phyloP scores from a whole-genome alignment of 2,329 filamentous ascomycete genomes.

The Penicillium palitans region DNA sequence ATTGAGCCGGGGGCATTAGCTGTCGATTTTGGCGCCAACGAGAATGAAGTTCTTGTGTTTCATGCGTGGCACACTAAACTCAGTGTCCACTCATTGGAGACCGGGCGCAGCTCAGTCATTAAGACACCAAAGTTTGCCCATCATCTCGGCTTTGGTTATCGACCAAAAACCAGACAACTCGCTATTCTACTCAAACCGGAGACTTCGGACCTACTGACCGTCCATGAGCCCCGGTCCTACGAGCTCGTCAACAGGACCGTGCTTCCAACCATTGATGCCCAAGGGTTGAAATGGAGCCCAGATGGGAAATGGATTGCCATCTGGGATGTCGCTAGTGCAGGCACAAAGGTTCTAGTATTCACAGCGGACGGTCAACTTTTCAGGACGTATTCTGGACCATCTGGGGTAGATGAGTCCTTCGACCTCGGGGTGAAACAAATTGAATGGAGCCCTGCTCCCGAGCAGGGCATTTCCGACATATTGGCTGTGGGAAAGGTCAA shows the following conservation, averaged over 20 bases:
- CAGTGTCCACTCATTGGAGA: constrained; percentile 38
- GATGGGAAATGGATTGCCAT: constrained; percentile 61
- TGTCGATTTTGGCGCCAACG: constrained; percentile 40
- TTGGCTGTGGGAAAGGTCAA: constrained; percentile 55
- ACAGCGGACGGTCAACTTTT: constrained; percentile 62
- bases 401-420: constrained; percentile 38
- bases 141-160: constrained; percentile 40
- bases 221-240: constrained; percentile 40
- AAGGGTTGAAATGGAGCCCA: constrained; percentile 60
- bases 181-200: constrained; percentile 45
- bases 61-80: constrained; percentile 44
- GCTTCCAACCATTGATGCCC: constrained; percentile 56
- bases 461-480: constrained; percentile 34
- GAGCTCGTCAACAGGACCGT: constrained; percentile 36
- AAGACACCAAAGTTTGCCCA: constrained; percentile 44
- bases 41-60: constrained; percentile 42
- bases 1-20: constrained; percentile 39
- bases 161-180: constrained; percentile 42
- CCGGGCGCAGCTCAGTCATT: constrained; percentile 40
- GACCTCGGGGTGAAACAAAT: constrained; percentile 54
- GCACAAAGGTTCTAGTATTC: constrained; percentile 55
- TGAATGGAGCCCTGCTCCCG: constrained; percentile 52
- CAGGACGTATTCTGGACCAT: constrained; percentile 50
- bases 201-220: constrained; percentile 39
- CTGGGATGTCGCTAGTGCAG: constrained; percentile 55